A percentile compares a stretch with the other conserved stretches of the same genome.
Evolutionary conservation across 805 yeast species (phyloP).

Genomic region (Saccharomyces jurei): DNA sequence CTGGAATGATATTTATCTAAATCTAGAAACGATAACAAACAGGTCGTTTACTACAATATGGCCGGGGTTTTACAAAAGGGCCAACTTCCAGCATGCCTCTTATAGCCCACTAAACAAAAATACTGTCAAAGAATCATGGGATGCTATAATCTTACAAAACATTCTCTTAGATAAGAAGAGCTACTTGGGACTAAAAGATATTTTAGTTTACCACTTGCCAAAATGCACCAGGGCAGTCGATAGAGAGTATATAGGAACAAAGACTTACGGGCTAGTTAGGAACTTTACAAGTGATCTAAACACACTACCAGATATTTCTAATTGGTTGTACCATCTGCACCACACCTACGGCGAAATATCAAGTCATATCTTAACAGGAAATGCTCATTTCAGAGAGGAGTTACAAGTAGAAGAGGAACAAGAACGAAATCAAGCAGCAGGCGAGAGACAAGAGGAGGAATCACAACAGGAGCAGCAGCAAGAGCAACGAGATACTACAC

Average conservation of each 20-base stretch:
- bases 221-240: neutral
- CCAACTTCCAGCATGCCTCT: constrained; percentile 14
- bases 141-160: constrained; percentile 19
- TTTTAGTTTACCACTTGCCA: constrained; percentile 27
- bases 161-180: constrained; percentile 23
- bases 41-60: constrained; percentile 19
- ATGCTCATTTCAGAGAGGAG: constrained; percentile 20
- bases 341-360: constrained; percentile 22
- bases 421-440: constrained; percentile 1
- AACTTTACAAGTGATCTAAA: constrained; percentile 21
- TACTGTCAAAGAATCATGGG: constrained; percentile 19
- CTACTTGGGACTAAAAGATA: constrained; percentile 25
- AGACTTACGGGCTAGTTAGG: constrained; percentile 23
- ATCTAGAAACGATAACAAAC: constrained; percentile 16
- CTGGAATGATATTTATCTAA: constrained; percentile 25
- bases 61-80: constrained; percentile 19
- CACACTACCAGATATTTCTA: constrained; percentile 21
- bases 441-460: constrained; percentile 1
- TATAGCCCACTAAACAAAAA: neutral
- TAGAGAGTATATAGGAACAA: constrained; percentile 8
- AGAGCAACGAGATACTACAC: neutral
- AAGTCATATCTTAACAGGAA: constrained; percentile 23
- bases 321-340: constrained; percentile 29
- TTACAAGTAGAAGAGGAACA: constrained; percentile 6
- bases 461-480: neutral